Evolutionary conservation across 257 asterid genomes (phyloP), one percentile per base, ranked within the genome.

Genomic region (Fraxinus americana): DNA sequence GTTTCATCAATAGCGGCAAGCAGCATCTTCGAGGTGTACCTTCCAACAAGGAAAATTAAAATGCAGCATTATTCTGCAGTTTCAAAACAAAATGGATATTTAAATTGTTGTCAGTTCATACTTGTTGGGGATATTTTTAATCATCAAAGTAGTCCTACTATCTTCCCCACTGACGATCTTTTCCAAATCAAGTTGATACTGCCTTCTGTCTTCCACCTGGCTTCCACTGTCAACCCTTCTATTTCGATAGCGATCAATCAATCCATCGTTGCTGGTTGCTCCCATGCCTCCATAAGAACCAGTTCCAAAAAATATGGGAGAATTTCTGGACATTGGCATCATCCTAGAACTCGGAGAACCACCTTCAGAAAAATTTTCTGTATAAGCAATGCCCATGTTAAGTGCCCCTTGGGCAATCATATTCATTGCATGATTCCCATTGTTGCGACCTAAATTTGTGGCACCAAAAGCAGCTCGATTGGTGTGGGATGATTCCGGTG

Each of bases 11-110:
- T 95, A 75, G 96, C 94, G 70, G 90, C 86, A 72, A 95, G 95
- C 73, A 95, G 92, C 99, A 95, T 93, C 88, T 91, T 95, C 9
- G 99, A 95, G 63, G 99, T 93, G 87, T 95, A 95, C 97, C 99
- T 95, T 63, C 77, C 48, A 59, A 77, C 54, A 79, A 36, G 66
- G 54, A 72, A 67, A 75, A 21, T 16, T 61, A 45, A 81, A 12
- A 41, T 45, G 61, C 23, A 74, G 61, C n/a, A 68, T 19, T 17
- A 74, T 36, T 72, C 67, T 79, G 57, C n/a, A 66, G 48, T 73
- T 61, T 13, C 63, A 54, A 76, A 43, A 79, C 25, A 54, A 54
- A 78, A 65, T n/a, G 23, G n/a, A 38, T 73, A 8, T 35, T 45
- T 14, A 75, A 67, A 35, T 10, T 7, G 48, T 32, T 41, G 75